phyloP scores from a whole-genome alignment of 2,329 filamentous ascomycete genomes.

The Sarocladium kiliense region DNA sequence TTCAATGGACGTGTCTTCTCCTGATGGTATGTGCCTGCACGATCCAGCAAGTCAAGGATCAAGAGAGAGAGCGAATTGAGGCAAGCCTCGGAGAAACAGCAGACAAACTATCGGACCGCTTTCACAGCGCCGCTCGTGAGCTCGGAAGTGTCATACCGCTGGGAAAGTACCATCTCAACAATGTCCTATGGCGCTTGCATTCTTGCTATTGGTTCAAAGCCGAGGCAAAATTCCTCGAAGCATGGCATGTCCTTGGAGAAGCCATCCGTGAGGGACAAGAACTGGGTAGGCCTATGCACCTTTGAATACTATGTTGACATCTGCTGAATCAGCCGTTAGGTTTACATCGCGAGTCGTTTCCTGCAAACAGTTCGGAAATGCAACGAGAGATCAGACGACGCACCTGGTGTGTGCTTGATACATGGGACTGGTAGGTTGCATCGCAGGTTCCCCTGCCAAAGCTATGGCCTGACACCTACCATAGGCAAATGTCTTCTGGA shows the following conservation, averaged over 20 bases:
- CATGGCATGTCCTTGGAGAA: conserved; percentile 26
- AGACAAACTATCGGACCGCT: conserved; percentile 19
- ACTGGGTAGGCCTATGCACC: conserved; percentile 16
- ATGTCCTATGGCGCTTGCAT: conserved; percentile 24
- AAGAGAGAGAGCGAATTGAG: conserved; percentile 17
- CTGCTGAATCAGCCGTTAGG: conserved; percentile 14
- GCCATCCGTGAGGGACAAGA: conserved; percentile 25
- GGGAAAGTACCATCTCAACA: conserved; percentile 22
- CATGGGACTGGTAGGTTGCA: conserved; percentile 27
- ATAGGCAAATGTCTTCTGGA: conserved; percentile 29
- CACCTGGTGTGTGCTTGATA: conserved; percentile 26
- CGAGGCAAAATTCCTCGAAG: conserved; percentile 24
- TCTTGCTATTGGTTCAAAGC: conserved; percentile 28
- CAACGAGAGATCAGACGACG: conserved; percentile 25
- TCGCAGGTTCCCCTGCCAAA: background rate
- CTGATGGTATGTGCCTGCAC: conserved; percentile 23
- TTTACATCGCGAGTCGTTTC: conserved; percentile 17
- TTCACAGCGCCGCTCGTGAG: conserved; percentile 20
- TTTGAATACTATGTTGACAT: too few relatives aligned
- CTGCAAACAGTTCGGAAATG: conserved; percentile 19
- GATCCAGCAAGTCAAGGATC: conserved; percentile 21
- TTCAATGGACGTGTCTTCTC: conserved; percentile 25
- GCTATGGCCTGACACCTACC: background rate
- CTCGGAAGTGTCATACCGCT: conserved; percentile 20
- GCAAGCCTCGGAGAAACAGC: conserved; percentile 14